Percentiles rank a stretch among this genome's conserved stretches.
Evolutionary conservation across 1,284 basidiomycete genomes (phyloP).

Genomic region (Takashimella tepidaria): DNA sequence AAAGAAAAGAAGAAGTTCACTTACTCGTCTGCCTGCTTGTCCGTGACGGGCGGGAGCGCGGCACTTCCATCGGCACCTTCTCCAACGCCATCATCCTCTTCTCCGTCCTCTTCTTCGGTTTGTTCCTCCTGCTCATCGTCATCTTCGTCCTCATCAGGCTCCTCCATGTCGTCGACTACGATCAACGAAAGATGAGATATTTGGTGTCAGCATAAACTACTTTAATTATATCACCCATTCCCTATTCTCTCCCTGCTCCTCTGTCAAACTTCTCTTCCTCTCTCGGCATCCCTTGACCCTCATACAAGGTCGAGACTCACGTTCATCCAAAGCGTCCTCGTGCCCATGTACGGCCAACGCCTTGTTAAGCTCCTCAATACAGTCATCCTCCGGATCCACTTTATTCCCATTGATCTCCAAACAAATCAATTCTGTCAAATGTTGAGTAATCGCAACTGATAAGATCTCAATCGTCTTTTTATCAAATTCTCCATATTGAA

Average conservation of each 20-base stretch:
- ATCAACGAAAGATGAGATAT: too few relatives aligned
- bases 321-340: slow-evolving; percentile 72
- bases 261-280: too few relatives aligned
- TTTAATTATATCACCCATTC: too few relatives aligned
- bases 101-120: slow-evolving; percentile 42
- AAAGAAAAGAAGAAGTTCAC: slow-evolving; percentile 8
- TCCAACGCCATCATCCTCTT: slow-evolving; percentile 34
- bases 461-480: slow-evolving; percentile 63
- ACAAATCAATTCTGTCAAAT: slow-evolving; percentile 57
- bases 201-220: background rate
- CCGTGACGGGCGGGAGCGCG: slow-evolving; percentile 23
- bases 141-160: slow-evolving; percentile 44
- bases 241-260: too few relatives aligned
- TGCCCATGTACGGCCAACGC: slow-evolving; percentile 69
- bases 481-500: slow-evolving; percentile 89
- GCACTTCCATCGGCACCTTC: slow-evolving; percentile 22
- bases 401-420: slow-evolving; percentile 88
- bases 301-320: slow-evolving; percentile 31
- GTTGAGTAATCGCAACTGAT: slow-evolving; percentile 59
- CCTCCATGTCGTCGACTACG: slow-evolving; percentile 61
- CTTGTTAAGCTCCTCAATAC: slow-evolving; percentile 60
- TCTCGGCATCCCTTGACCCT: too few relatives aligned
- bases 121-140: slow-evolving; percentile 42
- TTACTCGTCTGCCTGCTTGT: slow-evolving; percentile 43
- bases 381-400: slow-evolving; percentile 72